phyloP scores from a whole-genome alignment of 257 asterid genomes.

The Thymus mandschuricus region DNA sequence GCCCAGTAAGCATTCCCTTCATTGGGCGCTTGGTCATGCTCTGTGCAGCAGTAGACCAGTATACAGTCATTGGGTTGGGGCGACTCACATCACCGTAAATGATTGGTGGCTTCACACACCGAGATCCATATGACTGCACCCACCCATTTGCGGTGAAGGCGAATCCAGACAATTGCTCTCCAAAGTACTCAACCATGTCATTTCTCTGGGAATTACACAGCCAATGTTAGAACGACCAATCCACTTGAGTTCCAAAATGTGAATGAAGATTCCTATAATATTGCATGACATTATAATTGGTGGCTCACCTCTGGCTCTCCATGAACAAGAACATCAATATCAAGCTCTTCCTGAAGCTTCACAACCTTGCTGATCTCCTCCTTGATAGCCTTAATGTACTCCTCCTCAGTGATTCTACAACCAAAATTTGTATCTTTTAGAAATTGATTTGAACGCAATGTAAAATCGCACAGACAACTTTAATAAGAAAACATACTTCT shows the following conservation, averaged over 20 bases:
- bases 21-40: conserved; percentile 22
- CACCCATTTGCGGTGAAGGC: conserved; percentile 25
- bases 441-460: background rate
- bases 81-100: conserved; percentile 26
- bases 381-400: conserved; percentile 73
- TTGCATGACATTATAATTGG: background rate
- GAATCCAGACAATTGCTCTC: conserved; percentile 24
- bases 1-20: conserved; percentile 29
- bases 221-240: background rate
- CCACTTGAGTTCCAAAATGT: background rate
- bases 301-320: conserved; percentile 56
- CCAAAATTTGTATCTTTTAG: conserved; percentile 25
- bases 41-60: conserved; percentile 27
- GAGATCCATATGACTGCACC: conserved; percentile 27
- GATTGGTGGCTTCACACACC: conserved; percentile 29
- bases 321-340: conserved; percentile 24
- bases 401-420: conserved; percentile 88
- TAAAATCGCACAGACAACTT: background rate
- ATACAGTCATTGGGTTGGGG: conserved; percentile 27
- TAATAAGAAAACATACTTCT: conserved; percentile 57
- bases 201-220: conserved; percentile 35
- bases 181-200: conserved; percentile 29
- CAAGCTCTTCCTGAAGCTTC: conserved; percentile 48
- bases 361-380: conserved; percentile 95
- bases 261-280: too few species aligned